Conservation (phyloP, 768 basidiomycete genomes). For the Scleroderma citrinum region DNA sequence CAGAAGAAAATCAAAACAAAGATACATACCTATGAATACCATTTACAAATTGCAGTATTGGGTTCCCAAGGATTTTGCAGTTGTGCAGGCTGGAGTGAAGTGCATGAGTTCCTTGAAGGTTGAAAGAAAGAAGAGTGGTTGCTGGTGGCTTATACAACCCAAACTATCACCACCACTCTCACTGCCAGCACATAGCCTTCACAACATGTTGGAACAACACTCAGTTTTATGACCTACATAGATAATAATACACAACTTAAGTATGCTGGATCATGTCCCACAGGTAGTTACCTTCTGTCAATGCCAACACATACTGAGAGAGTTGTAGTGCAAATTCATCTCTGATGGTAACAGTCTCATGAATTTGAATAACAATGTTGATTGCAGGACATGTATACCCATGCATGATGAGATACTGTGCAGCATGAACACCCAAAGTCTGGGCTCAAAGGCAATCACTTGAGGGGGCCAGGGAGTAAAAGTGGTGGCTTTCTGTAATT, state of each 20-base stretch:
- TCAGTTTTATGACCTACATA: no score
- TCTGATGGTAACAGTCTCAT: no score
- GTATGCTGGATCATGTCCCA: background rate
- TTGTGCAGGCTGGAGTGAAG: no score
- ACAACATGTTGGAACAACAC: no score
- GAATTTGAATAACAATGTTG: background rate
- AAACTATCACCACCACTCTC: no score
- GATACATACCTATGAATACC: no score
- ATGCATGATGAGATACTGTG: background rate
- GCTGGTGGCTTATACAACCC: no score
- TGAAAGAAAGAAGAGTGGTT: no score
- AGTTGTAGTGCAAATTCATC: background rate
- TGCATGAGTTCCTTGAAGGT: no score
- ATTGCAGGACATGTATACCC: background rate
- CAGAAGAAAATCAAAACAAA: no score
- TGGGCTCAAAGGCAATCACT: background rate
- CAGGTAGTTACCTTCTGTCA: background rate
- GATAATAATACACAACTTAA: no score
- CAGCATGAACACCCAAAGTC: background rate
- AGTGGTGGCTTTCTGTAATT: background rate
- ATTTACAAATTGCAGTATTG: background rate
- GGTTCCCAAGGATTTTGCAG: background rate
- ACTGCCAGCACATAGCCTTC: no score
- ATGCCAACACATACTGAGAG: background rate
- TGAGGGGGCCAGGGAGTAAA: background rate